These are phyloP conservation scores for Xylariaceae sp. DNA, from an alignment of 2,329 filamentous ascomycete species.

Conservation along the genomic window DNA sequence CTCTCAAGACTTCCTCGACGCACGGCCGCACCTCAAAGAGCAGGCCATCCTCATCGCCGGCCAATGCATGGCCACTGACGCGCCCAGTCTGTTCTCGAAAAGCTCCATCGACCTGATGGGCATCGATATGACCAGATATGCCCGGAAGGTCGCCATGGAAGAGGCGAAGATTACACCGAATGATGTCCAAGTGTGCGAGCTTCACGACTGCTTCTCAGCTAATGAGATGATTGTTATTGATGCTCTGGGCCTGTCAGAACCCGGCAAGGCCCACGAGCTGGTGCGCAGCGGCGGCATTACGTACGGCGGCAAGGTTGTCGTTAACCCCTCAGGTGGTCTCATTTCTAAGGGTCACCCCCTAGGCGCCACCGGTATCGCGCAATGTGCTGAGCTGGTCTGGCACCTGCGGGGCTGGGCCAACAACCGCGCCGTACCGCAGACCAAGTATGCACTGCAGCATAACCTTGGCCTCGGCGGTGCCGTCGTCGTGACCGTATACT, in stretches of 20 bases:
- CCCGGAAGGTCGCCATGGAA: slow-evolving; percentile 70
- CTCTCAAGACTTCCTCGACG: slow-evolving; percentile 85
- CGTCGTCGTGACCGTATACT: slow-evolving; percentile 88
- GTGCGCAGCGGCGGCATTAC: slow-evolving; percentile 88
- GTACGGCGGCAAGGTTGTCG: slow-evolving; percentile 80
- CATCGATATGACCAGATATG: slow-evolving; percentile 79
- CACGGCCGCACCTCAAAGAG: slow-evolving; percentile 77
- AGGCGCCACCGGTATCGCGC: slow-evolving; percentile 91
- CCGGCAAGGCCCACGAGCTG: slow-evolving; percentile 89
- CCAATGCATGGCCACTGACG: slow-evolving; percentile 86
- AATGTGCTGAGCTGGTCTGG: slow-evolving; percentile 95
- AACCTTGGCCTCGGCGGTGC: slow-evolving; percentile 92
- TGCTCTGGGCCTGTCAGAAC: slow-evolving; percentile 77
- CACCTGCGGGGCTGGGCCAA: slow-evolving; percentile 95
- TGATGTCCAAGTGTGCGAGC: slow-evolving; percentile 84
- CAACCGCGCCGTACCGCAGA: slow-evolving; percentile 75
- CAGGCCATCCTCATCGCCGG: slow-evolving; percentile 91
- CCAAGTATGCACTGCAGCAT: slow-evolving; percentile 81
- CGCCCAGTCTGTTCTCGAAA: slow-evolving; percentile 76
- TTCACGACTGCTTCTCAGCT: slow-evolving; percentile 96
- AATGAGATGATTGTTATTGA: slow-evolving; percentile 94
- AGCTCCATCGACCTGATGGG: slow-evolving; percentile 89
- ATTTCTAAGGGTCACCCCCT: slow-evolving; percentile 97
- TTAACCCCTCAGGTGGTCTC: slow-evolving; percentile 93
- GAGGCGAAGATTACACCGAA: slow-evolving; percentile 73